A percentile compares a stretch with the other conserved stretches of the same genome.
Evolutionary conservation across 805 yeast species (phyloP).

Genomic region (Candida verbasci): DNA sequence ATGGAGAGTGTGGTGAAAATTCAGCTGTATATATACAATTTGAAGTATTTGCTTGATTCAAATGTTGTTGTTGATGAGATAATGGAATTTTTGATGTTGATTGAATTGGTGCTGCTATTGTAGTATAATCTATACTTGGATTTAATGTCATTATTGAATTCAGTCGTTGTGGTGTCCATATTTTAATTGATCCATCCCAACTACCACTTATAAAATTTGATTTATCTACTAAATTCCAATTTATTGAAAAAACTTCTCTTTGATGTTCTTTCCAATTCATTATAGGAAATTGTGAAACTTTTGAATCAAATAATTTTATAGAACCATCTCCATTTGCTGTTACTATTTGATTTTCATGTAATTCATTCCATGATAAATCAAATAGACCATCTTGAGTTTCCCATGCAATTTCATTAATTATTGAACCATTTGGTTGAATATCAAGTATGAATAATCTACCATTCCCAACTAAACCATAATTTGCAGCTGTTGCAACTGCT

Average conservation of each 20-base stretch:
- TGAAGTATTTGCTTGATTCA: slow-evolving; percentile 30
- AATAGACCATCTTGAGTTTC: slow-evolving; percentile 93
- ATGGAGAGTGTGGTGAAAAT: slow-evolving; percentile 82
- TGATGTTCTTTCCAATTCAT: slow-evolving; percentile 74
- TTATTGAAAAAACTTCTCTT: slow-evolving; percentile 67
- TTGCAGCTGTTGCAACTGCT: slow-evolving; percentile 88
- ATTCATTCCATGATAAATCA: slow-evolving; percentile 86
- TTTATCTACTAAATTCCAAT: slow-evolving; percentile 72
- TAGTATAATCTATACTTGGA: slow-evolving; percentile 21
- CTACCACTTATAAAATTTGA: slow-evolving; percentile 68
- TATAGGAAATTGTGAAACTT: slow-evolving; percentile 64
- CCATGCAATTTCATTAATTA: slow-evolving; percentile 53
- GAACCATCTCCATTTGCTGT: slow-evolving; percentile 91
- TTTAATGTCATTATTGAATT: slow-evolving; percentile 55
- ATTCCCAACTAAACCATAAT: slow-evolving; percentile 92
- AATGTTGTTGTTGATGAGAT: slow-evolving; percentile 34
- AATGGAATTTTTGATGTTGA: slow-evolving; percentile 22
- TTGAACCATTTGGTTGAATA: slow-evolving; percentile 62
- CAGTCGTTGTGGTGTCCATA: slow-evolving; percentile 66
- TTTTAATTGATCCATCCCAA: slow-evolving; percentile 88
- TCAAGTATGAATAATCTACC: slow-evolving; percentile 74
- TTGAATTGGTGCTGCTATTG: slow-evolving; percentile 21
- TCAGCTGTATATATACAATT: slow-evolving; percentile 76
- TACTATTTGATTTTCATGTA: slow-evolving; percentile 79
- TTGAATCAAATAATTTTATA: slow-evolving; percentile 73